Conservation (phyloP, 305 asterid species). For the Solanum hybrid region DNA sequence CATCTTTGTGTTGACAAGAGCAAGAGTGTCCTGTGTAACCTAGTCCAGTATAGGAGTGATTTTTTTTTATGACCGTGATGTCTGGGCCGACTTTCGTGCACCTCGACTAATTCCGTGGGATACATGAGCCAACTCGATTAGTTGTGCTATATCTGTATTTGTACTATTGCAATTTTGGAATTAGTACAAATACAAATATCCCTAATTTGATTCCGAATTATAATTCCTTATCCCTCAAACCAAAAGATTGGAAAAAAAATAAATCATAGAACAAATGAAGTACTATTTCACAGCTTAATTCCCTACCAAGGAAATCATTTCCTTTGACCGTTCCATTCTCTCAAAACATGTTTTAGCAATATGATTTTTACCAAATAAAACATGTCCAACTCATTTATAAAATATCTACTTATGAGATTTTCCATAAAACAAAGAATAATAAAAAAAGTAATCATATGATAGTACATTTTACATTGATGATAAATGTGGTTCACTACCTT, state of each 20-base stretch:
- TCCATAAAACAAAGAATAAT: not conserved
- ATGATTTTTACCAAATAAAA: not conserved
- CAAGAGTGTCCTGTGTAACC: not conserved
- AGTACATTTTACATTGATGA: not conserved
- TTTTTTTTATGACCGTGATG: no score
- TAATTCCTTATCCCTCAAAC: no score
- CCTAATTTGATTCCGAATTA: not conserved
- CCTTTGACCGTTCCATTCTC: not conserved
- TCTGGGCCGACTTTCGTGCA: no score
- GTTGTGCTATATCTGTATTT: not conserved
- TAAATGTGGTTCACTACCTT: not conserved
- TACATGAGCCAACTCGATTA: not conserved
- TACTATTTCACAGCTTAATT: not conserved
- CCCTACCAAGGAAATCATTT: not conserved
- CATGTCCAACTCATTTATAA: not conserved
- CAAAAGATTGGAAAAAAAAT: no score
- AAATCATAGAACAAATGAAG: not conserved
- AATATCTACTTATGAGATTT: not conserved
- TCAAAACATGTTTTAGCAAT: not conserved
- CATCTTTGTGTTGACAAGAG: not conserved
- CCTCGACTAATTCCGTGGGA: no score
- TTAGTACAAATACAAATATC: not conserved
- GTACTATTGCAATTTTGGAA: not conserved
- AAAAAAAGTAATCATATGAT: not conserved
- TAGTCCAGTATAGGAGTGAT: not conserved